phyloP scores from a whole-genome alignment of 208 protist species.

The Wallacemonas collosoma region DNA sequence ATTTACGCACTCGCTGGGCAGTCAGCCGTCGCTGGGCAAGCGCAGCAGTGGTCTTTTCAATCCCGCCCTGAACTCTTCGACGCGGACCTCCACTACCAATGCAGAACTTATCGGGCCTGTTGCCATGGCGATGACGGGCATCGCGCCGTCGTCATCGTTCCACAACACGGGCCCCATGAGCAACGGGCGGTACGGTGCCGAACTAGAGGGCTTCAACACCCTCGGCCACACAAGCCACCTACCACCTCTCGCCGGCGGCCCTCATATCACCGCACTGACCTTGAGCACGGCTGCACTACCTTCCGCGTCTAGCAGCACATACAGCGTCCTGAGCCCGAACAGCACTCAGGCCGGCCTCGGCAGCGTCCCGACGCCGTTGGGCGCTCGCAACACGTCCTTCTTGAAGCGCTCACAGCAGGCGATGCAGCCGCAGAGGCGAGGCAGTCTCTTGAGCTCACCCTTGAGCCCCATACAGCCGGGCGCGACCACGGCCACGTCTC shows the following conservation, averaged over 20 bases:
- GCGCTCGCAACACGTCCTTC: neutral
- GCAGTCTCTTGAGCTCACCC: neutral
- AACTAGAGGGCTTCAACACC: neutral
- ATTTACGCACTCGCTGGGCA: neutral
- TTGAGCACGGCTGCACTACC: neutral
- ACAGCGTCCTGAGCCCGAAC: no score
- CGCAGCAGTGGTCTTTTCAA: constrained; percentile 7
- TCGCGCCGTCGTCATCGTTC: neutral
- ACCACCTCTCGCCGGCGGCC: neutral
- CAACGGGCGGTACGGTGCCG: neutral
- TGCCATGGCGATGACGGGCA: neutral
- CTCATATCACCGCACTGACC: neutral
- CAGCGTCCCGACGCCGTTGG: neutral
- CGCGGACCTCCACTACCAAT: neutral
- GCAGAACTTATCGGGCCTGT: neutral
- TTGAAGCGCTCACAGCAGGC: neutral
- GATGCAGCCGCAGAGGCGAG: neutral
- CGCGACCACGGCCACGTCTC: neutral
- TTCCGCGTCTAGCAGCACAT: no score
- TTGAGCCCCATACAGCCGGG: neutral
- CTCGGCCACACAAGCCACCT: neutral
- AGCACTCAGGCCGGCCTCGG: no score
- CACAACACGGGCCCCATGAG: neutral
- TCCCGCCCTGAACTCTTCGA: neutral
- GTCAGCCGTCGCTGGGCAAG: neutral